Evolutionary conservation across 2,329 filamentous ascomycete genomes (phyloP).

Genomic region (Raffaelea arxii): DNA sequence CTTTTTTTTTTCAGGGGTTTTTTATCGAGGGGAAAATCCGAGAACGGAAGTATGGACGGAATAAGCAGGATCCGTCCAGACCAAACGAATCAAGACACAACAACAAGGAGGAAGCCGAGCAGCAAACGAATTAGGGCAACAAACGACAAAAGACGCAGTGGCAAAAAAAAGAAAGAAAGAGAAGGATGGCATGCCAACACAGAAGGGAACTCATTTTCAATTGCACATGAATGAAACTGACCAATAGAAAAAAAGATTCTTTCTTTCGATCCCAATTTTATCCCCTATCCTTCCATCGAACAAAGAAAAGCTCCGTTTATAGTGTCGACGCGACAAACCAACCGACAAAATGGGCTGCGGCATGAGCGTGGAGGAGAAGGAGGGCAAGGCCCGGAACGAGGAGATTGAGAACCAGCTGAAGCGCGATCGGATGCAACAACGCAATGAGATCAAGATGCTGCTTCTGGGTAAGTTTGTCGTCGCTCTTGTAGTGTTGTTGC

Average conservation of each 20-base stretch:
- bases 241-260: neutral
- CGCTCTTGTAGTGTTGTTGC: neutral
- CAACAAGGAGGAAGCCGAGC: too few species aligned
- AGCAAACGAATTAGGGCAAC: too few species aligned
- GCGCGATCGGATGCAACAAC: slow-evolving; percentile 96
- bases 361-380: slow-evolving; percentile 99
- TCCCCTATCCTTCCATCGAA: neutral
- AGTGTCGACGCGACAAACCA: slow-evolving; percentile 8
- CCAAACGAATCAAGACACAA: neutral
- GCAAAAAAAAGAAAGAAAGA: neutral
- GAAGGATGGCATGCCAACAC: neutral
- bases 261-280: neutral
- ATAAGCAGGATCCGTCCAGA: neutral
- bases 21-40: too few species aligned
- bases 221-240: too few species aligned
- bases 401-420: slow-evolving; percentile 99
- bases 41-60: too few species aligned
- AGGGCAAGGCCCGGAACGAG: slow-evolving; percentile 99
- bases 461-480: slow-evolving; percentile 65
- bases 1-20: too few species aligned
- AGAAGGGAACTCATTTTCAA: too few species aligned
- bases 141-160: neutral
- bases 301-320: neutral
- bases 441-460: slow-evolving; percentile 99
- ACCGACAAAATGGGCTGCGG: slow-evolving; percentile 90